Evolutionary conservation across 129 eudicot species (phyloP), one percentile per base, ranked within the genome.

Genomic region (Centrapalus pauciflorus): DNA sequence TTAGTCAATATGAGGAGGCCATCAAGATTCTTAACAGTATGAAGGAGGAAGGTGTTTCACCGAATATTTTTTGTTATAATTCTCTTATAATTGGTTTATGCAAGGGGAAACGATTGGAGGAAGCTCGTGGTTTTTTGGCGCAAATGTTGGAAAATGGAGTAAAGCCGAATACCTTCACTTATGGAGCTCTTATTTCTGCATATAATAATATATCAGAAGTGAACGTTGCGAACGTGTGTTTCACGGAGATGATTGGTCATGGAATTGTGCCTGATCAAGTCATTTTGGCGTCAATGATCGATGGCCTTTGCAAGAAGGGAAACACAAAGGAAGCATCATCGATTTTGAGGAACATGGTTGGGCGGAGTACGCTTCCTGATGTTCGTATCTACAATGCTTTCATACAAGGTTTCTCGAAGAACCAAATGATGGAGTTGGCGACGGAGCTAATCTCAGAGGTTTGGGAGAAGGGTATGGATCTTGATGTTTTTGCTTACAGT

Each of bases 181-280:
- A 73, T 54, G 83, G 83, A 43, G 83, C 79, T 21, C 45, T 79
- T 7, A 73, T 79, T 37, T 45, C 48, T 17, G 79, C 68, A 25
- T 73, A 79, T 43, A 69, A 76, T 35, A 23, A 67, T 45, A 43
- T 40, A n/a, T 57, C 76, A 9, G 69, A 67, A 64, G 73, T 79
- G 63, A 73, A 55, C 38, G 67, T 33, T 55, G 79, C 83, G 9
- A 66, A 73, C 14, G 23, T 24, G 46, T 73, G 67, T 67, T 67
- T 79, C 3, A 10, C 11, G 2, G 78, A 79, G 57, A 79, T 79
- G 83, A 75, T 73, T 54, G 79, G 73, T 17, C 67, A 30, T 19
- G 79, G 79, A 7, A 50, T 79, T 16, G 56, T 73, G 48, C 83
- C 83, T 17, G 77, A 79, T 55, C 77, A 79, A 73, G 83, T 24